Evolutionary conservation across 495 filamentous ascomycete species (phyloP).

Genomic region (Margaritispora aquatica): DNA sequence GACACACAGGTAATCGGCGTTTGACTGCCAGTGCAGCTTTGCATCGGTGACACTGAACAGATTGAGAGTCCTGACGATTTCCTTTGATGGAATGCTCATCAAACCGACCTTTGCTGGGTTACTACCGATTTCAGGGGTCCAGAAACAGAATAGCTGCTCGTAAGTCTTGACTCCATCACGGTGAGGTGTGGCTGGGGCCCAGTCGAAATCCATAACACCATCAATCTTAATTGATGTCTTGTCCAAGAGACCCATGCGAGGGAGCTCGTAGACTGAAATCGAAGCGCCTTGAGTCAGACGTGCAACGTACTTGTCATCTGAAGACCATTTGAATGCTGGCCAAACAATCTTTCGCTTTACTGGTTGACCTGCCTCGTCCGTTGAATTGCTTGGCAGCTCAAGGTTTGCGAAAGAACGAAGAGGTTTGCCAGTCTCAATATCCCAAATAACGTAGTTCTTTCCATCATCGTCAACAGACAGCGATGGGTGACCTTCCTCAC

Average conservation of each 20-base stretch:
- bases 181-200: conserved; percentile 76
- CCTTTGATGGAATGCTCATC: conserved; percentile 93
- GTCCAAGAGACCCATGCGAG: conserved; percentile 83
- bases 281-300: conserved; percentile 81
- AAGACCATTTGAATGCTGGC: conserved; percentile 99
- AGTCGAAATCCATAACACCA: conserved; percentile 95
- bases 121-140: conserved; percentile 96
- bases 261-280: conserved; percentile 91
- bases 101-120: conserved; percentile 95
- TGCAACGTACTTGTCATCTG: conserved; percentile 95
- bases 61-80: conserved; percentile 88
- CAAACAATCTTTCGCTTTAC: conserved; percentile 88
- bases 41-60: conserved; percentile 96
- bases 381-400: conserved; percentile 56
- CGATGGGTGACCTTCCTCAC: conserved; percentile 73
- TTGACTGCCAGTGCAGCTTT: conserved; percentile 96
- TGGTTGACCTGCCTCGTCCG: conserved; percentile 57
- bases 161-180: conserved; percentile 80
- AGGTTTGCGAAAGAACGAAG: conserved; percentile 88
- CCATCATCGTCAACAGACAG: conserved; percentile 89
- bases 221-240: conserved; percentile 91
- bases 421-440: conserved; percentile 83
- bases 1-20: conserved; percentile 88
- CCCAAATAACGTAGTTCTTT: conserved; percentile 99
- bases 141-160: conserved; percentile 95